Conservation (phyloP, 2,329 filamentous ascomycete genomes). For the Fusarium nanum region DNA sequence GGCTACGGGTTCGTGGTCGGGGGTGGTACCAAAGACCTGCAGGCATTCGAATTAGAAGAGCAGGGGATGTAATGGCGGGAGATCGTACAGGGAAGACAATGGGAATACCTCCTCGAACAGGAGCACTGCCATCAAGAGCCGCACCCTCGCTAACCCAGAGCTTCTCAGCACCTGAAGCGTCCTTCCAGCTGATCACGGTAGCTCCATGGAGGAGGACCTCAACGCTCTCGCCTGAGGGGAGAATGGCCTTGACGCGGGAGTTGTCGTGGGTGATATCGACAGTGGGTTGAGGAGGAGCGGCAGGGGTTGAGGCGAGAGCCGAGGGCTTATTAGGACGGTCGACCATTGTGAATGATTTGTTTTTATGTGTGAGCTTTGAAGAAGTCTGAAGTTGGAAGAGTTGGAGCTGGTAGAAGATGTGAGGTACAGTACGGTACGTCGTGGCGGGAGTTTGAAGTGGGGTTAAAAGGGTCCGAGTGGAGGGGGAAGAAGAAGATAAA, state of each 20-base stretch:
- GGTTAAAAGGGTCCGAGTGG: slow-evolving; percentile 37
- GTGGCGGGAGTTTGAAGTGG: slow-evolving; percentile 34
- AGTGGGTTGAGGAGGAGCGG: slow-evolving; percentile 78
- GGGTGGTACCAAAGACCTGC: slow-evolving; percentile 86
- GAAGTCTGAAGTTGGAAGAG: slow-evolving; percentile 9
- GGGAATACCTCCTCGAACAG: slow-evolving; percentile 91
- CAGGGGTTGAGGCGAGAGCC: slow-evolving; percentile 78
- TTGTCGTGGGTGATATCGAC: slow-evolving; percentile 80
- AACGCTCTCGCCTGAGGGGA: slow-evolving; percentile 88
- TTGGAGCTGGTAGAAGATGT: slow-evolving; percentile 18
- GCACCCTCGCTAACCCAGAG: slow-evolving; percentile 86
- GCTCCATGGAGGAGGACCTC: slow-evolving; percentile 91
- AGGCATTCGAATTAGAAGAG: background rate
- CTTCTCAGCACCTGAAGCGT: slow-evolving; percentile 80
- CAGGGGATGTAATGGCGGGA: background rate
- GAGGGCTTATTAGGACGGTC: slow-evolving; percentile 87
- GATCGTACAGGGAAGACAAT: slow-evolving; percentile 88
- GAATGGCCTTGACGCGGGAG: slow-evolving; percentile 78
- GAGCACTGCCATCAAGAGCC: slow-evolving; percentile 85
- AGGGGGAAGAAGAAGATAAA: slow-evolving; percentile 14
- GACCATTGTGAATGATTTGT: slow-evolving; percentile 65
- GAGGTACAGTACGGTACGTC: slow-evolving; percentile 16
- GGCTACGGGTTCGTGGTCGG: slow-evolving; percentile 80
- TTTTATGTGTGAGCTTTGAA: background rate
- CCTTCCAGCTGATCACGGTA: slow-evolving; percentile 94